Evolutionary conservation across 2,329 filamentous ascomycete species (phyloP), one percentile per base, ranked within the genome.

Genomic region (Pestalotiopsis sp.): DNA sequence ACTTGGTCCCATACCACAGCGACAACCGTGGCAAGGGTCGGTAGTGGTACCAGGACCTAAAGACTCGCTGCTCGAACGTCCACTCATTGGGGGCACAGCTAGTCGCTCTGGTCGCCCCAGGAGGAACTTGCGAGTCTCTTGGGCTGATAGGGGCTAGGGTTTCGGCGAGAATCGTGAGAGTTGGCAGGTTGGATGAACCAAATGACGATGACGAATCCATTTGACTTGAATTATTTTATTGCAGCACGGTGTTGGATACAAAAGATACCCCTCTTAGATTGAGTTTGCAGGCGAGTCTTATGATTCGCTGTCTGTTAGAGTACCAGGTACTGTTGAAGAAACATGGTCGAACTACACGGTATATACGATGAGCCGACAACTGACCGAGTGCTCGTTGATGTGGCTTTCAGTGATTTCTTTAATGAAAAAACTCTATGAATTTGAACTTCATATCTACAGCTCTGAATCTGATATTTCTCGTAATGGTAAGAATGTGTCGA

Each of bases 81-180:
- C 75, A 17, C 73, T 73, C n/a, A 68, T 72, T 57, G 72, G 70
- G 27, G 72, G 67, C 17, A 72, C 71, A 52, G 66, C 67, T 38
- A 71, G 70, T 61, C 75, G 65, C 17, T 38, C 71, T 31, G 70
- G 72, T 20, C 74, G 75, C 5, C 41, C 73, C 2, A 73, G 62
- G 68, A 72, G 72, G 72, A 76, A 78, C 64, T 70, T 78, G 3
- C 69, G 77, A 66, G 77, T 79, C 2, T 79, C 77, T 11, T 79
- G 77, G 77, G 77, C 65, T 25, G 31, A 66, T 17, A 60, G 38
- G 12, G 41, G 41, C 38, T 49, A 56, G 3, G n/a, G 5, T 5
- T 25, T 45, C 3, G 62, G 41, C 45, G 20, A 20, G 20, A n/a
- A 3, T 52, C 17, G 62, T 52, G 11, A 20, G 38, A 13, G 17